Evolutionary conservation across 352 stramenopile species (phyloP).

Genomic region (Pythium phragmiticola): DNA sequence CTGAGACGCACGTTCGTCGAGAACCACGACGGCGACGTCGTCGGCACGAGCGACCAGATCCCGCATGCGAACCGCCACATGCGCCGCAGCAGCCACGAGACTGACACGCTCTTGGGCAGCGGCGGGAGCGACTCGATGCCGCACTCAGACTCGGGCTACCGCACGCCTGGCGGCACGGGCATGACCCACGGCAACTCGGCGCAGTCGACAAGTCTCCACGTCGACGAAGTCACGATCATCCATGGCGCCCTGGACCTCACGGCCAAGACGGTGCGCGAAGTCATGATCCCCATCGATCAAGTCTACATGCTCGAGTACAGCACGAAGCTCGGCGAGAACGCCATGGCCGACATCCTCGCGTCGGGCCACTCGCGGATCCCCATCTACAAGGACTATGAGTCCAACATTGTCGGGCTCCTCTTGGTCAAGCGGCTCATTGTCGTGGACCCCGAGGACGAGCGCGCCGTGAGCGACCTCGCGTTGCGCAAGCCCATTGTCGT

Average conservation of each 20-base stretch:
- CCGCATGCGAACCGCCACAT: conserved; percentile 8
- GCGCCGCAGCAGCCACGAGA: conserved; percentile 6
- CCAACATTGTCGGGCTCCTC: conserved; percentile 82
- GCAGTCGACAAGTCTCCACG: conserved; percentile 54
- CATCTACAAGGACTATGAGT: conserved; percentile 73
- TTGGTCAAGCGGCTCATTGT: conserved; percentile 91
- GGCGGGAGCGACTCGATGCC: background rate
- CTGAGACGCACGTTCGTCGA: conserved; percentile 22
- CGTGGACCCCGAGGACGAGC: conserved; percentile 75
- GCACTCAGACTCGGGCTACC: background rate
- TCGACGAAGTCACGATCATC: conserved; percentile 91
- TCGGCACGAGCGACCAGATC: background rate
- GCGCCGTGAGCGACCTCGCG: conserved; percentile 55
- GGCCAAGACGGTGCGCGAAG: conserved; percentile 77
- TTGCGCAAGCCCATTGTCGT: conserved; percentile 84
- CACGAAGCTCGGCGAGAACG: conserved; percentile 66
- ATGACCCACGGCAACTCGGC: conserved; percentile 31
- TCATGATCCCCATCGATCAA: conserved; percentile 87
- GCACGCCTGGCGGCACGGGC: background rate
- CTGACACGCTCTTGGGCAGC: conserved; percentile 4
- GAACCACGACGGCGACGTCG: conserved; percentile 2
- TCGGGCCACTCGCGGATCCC: conserved; percentile 88
- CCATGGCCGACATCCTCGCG: conserved; percentile 80
- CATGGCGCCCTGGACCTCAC: conserved; percentile 88
- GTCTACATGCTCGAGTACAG: conserved; percentile 89